A percentile compares a stretch with the other conserved stretches of the same genome.
These are phyloP conservation scores for Termitomyces sp. DNA, from an alignment of 768 basidiomycete genomes.

Conservation along the genomic window DNA sequence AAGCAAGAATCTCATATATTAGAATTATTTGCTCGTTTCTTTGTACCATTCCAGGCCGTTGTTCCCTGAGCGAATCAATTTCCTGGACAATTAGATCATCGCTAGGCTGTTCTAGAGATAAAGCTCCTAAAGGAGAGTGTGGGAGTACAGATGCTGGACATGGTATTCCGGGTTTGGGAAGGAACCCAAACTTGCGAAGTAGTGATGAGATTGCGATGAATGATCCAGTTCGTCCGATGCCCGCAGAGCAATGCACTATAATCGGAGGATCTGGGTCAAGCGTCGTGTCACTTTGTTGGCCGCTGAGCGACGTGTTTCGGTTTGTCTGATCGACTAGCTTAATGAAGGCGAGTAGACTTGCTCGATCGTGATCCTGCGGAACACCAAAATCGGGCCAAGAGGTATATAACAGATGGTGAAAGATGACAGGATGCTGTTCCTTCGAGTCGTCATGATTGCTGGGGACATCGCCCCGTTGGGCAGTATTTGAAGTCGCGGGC, in stretches of 20 bases:
- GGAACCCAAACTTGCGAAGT: constrained; percentile 57
- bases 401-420: constrained; percentile 69
- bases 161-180: constrained; percentile 32
- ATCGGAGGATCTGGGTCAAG: constrained; percentile 69
- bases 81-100: constrained; percentile 67
- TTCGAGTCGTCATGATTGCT: constrained; percentile 14
- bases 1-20: constrained; percentile 57
- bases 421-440: constrained; percentile 38
- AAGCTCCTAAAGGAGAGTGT: constrained; percentile 54
- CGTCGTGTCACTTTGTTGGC: constrained; percentile 20
- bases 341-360: constrained; percentile 59
- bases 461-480: background rate
- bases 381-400: constrained; percentile 88
- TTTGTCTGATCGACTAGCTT: constrained; percentile 64
- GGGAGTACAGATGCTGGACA: constrained; percentile 32
- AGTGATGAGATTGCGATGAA: constrained; percentile 81
- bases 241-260: constrained; percentile 83
- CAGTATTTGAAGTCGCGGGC: constrained; percentile 25
- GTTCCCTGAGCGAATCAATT: constrained; percentile 76
- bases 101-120: constrained; percentile 39
- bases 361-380: constrained; percentile 58
- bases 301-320: constrained; percentile 36
- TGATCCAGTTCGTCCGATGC: constrained; percentile 83
- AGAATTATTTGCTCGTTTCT: constrained; percentile 59
- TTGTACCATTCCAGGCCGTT: constrained; percentile 82